Base-by-base conservation (phyloP, 139 green algal species). In the Coelastrella sp. region DNA sequence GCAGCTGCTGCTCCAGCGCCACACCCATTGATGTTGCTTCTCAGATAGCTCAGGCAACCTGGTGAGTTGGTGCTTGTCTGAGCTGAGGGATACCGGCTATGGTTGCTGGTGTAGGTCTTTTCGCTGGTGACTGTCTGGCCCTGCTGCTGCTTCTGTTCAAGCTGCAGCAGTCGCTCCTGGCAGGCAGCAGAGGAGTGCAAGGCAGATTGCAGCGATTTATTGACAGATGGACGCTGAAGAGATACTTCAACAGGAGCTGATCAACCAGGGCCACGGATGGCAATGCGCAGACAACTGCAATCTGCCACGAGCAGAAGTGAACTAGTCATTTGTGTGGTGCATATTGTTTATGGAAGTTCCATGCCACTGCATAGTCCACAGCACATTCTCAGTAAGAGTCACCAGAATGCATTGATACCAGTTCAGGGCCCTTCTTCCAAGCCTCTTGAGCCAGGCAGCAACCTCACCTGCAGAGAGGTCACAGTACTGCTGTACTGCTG, bases 401-500 rank as follows among this genome's bases (percentile, higher is more conserved):
- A 49, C 35, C 35, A 49, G 35, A 49, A 49, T 49, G 35, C 35
- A 49, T 49, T 49, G 35, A 49, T 49, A 49, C 35, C 35, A 49
- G 35, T 1, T 1, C 35, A 49, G 35, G 35, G 7, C 56, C 56
- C n/a, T 57, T 20, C 15, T 63, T 49, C 35, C 35, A 49, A 49
- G 35, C 35, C 35, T 49, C 35, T 49, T 3, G 35, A 49, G 35
- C 35, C 35, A 49, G 35, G 35, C 35, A 49, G 35, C 35, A 49
- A 49, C 14, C 86, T 56, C 6, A 86, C 89, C 83, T 90, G 89
- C 84, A 92, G 63, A 12, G 56, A 56, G 25, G 49, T 56, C 4
- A 87, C 20, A 6, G 66, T 24, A 25, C 65, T 24, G n/a, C 8
- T 24, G 19, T 70, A 73, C 1, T 58, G 49, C 19, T 91, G 79